phyloP scores from a whole-genome alignment of 352 stramenopile species.

The Phytophthora hybrid region DNA sequence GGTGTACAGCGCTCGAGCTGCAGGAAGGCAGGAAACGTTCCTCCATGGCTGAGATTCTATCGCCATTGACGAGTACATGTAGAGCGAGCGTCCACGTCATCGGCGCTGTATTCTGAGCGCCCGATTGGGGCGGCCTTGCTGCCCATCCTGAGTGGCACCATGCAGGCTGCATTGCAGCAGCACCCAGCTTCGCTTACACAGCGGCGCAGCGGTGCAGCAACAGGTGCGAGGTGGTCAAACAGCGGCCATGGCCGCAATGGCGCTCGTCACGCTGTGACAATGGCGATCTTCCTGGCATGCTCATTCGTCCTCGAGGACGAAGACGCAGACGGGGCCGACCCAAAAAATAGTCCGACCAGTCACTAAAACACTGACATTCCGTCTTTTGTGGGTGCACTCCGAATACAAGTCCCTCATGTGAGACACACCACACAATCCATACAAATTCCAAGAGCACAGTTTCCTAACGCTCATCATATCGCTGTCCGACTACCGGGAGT shows the following conservation, averaged over 20 bases:
- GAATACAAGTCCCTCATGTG: constrained; percentile 9
- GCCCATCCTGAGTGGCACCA: constrained; percentile 10
- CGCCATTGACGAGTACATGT: constrained; percentile 1
- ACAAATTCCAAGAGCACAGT: constrained; percentile 28
- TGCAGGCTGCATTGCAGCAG: no score
- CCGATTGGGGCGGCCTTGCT: constrained; percentile 4
- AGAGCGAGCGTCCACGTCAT: constrained; percentile 5
- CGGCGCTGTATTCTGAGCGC: background rate
- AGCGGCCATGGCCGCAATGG: background rate
- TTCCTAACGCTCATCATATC: constrained; percentile 19
- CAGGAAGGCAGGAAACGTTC: no score
- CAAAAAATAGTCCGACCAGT: background rate
- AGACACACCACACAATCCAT: constrained; percentile 13
- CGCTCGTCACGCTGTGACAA: constrained; percentile 1
- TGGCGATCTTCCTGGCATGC: constrained; percentile 5
- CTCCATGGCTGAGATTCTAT: background rate
- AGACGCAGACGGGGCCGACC: background rate
- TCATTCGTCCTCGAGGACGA: background rate
- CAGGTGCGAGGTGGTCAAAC: background rate
- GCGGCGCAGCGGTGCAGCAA: background rate
- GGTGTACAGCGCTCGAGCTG: background rate
- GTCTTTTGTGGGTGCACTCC: background rate
- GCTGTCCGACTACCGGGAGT: constrained; percentile 16
- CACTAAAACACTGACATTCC: background rate
- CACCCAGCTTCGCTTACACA: constrained; percentile 5